These are phyloP conservation scores for Diaporthe capsici DNA, from an alignment of 2,329 filamentous ascomycete species.

Conservation along the genomic window DNA sequence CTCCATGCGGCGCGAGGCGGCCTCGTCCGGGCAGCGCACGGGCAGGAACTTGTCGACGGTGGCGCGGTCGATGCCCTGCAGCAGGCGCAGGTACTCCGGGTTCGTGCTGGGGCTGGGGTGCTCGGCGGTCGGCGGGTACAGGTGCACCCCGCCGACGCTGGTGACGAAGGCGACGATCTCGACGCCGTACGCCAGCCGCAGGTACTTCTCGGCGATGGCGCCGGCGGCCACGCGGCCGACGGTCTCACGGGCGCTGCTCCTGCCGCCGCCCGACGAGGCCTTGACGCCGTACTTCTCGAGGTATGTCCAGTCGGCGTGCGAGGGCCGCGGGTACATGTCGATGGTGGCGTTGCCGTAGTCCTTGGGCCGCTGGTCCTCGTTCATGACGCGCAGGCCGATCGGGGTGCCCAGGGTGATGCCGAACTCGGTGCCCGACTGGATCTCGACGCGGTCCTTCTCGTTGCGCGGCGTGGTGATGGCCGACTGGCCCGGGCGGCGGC, in stretches of 20 bases:
- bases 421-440: conserved; percentile 93
- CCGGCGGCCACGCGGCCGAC: conserved; percentile 94
- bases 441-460: conserved; percentile 92
- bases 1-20: conserved; percentile 79
- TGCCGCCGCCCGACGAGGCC: conserved; percentile 89
- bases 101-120: conserved; percentile 80
- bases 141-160: conserved; percentile 84
- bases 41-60: conserved; percentile 88
- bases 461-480: conserved; percentile 92
- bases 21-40: conserved; percentile 84
- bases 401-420: conserved; percentile 92
- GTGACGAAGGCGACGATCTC: conserved; percentile 94
- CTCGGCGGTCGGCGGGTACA: conserved; percentile 79
- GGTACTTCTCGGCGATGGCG: conserved; percentile 93
- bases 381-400: conserved; percentile 88
- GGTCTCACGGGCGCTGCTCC: conserved; percentile 93
- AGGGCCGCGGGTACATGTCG: conserved; percentile 90
- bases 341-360: conserved; percentile 94
- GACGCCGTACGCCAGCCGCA: conserved; percentile 83
- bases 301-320: conserved; percentile 97
- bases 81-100: conserved; percentile 82
- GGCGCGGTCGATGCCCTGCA: conserved; percentile 79
- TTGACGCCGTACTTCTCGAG: conserved; percentile 97
- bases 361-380: conserved; percentile 92
- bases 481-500: conserved; percentile 89